These are phyloP conservation scores for Cystofilobasidium capitatum DNA, from an alignment of 768 basidiomycete species.

Conservation along the genomic window DNA sequence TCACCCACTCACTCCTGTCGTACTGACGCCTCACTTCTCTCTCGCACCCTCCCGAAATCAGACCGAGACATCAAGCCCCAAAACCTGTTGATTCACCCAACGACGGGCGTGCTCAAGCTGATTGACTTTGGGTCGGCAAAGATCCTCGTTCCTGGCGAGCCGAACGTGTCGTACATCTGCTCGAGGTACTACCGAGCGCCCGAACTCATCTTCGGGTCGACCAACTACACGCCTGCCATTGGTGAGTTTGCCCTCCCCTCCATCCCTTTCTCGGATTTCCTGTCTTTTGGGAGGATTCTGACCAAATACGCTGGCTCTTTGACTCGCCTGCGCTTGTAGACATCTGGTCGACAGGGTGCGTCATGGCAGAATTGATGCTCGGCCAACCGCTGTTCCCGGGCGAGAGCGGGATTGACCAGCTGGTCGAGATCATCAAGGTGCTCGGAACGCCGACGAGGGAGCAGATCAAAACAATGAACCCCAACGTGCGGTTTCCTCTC, in stretches of 20 bases:
- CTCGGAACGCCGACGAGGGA: slow-evolving; percentile 95
- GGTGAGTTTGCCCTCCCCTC: slow-evolving; percentile 48
- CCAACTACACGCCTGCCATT: slow-evolving; percentile 99
- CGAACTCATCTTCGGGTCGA: slow-evolving; percentile 97
- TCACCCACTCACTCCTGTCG: not conserved
- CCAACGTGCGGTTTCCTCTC: slow-evolving; percentile 49
- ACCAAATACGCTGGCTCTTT: not conserved
- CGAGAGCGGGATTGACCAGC: slow-evolving; percentile 95
- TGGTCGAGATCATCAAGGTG: slow-evolving; percentile 99
- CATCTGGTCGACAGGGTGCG: slow-evolving; percentile 99
- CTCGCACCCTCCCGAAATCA: not conserved
- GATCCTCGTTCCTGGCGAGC: slow-evolving; percentile 93
- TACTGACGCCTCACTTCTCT: not conserved
- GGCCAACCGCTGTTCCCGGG: slow-evolving; percentile 98
- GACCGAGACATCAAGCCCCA: slow-evolving; percentile 99
- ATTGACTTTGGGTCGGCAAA: slow-evolving; percentile 99
- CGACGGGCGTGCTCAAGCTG: slow-evolving; percentile 90
- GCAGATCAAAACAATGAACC: slow-evolving; percentile 99
- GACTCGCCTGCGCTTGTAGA: no score
- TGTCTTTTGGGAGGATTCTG: not conserved
- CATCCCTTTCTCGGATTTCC: not conserved
- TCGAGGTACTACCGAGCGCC: slow-evolving; percentile 98
- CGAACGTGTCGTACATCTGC: slow-evolving; percentile 99
- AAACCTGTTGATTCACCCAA: slow-evolving; percentile 93
- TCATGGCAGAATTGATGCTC: slow-evolving; percentile 99